Conservation (phyloP, 2,329 filamentous ascomycete genomes). For the Pseudocercospora vitis region DNA sequence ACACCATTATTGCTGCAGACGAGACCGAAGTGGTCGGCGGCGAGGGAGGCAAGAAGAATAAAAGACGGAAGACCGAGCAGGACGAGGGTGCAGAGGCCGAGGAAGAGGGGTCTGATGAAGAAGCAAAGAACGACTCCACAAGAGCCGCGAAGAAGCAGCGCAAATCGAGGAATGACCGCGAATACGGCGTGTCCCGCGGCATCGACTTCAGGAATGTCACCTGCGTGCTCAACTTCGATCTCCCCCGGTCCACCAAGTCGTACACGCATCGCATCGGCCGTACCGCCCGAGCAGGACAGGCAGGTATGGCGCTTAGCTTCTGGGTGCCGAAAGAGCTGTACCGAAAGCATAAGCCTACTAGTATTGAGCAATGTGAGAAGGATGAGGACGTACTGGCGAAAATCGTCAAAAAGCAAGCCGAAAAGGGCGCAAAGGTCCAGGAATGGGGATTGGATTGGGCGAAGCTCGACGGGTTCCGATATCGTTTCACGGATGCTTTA, state of each 20-base stretch:
- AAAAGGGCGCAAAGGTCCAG: constrained; percentile 77
- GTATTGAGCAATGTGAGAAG: constrained; percentile 69
- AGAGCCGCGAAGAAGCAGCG: constrained; percentile 59
- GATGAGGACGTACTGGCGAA: constrained; percentile 82
- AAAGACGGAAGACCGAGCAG: constrained; percentile 31
- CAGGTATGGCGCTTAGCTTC: constrained; percentile 94
- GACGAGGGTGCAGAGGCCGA: constrained; percentile 33
- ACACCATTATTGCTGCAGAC: constrained; percentile 95
- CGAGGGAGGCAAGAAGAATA: constrained; percentile 47
- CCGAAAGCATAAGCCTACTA: constrained; percentile 86
- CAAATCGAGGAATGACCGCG: constrained; percentile 67
- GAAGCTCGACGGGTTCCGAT: constrained; percentile 89
- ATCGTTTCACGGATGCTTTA: constrained; percentile 89
- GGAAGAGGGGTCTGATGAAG: constrained; percentile 36
- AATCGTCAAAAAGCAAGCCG: constrained; percentile 75
- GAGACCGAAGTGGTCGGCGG: constrained; percentile 80
- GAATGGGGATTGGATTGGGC: constrained; percentile 94
- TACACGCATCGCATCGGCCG: constrained; percentile 97
- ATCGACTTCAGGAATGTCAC: constrained; percentile 97
- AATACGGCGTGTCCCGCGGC: constrained; percentile 92
- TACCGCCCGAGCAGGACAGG: constrained; percentile 85
- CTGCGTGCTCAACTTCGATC: constrained; percentile 94
- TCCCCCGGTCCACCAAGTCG: constrained; percentile 81
- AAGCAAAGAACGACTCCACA: constrained; percentile 31
- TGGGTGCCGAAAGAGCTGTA: constrained; percentile 79